Evolutionary conservation across 2,329 filamentous ascomycete genomes (phyloP).

Genomic region (Ramichloridium luteum): DNA sequence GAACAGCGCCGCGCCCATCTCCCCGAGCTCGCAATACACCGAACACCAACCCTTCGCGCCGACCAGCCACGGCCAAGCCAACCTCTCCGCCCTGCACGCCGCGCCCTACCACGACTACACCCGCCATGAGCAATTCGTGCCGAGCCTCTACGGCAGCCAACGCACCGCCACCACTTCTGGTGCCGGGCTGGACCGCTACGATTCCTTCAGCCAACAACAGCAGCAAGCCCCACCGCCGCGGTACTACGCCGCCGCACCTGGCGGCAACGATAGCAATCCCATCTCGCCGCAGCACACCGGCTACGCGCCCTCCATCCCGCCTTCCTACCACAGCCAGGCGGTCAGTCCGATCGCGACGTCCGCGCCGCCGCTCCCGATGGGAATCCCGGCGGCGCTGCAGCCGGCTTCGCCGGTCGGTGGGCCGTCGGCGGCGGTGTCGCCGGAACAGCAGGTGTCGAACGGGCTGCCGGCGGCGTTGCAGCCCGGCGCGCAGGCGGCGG

Average conservation of each 20-base stretch:
- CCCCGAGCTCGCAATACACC: constrained; percentile 3
- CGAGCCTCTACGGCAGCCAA: constrained; percentile 9
- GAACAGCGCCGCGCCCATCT: too few relatives aligned
- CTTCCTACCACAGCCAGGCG: constrained; percentile 12
- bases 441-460: too few relatives aligned
- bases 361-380: constrained; percentile 5
- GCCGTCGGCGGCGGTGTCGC: too few relatives aligned
- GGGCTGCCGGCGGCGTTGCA: too few relatives aligned
- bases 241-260: constrained; percentile 1
- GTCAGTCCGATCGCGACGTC: constrained; percentile 4
- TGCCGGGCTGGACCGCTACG: too few relatives aligned
- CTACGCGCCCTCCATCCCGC: constrained; percentile 11
- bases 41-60: constrained; percentile 4
- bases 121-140: constrained; percentile 9
- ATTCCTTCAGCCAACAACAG: constrained; percentile 2
- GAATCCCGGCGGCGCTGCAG: constrained; percentile 3
- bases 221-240: neutral
- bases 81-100: constrained; percentile 16
- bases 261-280: too few relatives aligned
- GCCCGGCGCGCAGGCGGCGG: too few relatives aligned
- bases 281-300: constrained; percentile 6
- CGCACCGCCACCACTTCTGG: neutral
- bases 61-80: too few relatives aligned
- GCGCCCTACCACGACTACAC: constrained; percentile 18
- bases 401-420: too few relatives aligned